A percentile compares a stretch with the other conserved stretches of the same genome.
Evolutionary conservation across 371 early-diverging fungal genomes (phyloP).

Genomic region (Mycotypha africana): DNA sequence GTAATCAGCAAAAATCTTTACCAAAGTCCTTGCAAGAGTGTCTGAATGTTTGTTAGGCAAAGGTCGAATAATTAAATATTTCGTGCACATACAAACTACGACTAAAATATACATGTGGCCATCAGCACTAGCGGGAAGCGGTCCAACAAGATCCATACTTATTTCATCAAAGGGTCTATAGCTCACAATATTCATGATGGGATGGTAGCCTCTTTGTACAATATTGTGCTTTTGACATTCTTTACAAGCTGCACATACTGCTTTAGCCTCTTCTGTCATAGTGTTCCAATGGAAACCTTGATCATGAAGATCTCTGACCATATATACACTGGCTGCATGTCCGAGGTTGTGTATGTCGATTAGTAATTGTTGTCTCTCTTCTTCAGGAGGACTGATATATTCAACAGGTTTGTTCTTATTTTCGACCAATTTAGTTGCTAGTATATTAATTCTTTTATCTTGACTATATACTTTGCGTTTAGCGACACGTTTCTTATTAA

Average conservation of each 20-base stretch:
- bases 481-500: no score
- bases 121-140: background rate
- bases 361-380: background rate
- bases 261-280: no score
- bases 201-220: no score
- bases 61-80: conserved; percentile 7
- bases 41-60: conserved; percentile 5
- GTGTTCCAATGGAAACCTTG: no score
- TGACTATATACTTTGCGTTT: no score
- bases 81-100: conserved; percentile 8
- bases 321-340: conserved; percentile 6
- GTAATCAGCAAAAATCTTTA: conserved; percentile 1
- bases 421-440: no score
- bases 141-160: conserved; percentile 11
- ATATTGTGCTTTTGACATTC: no score
- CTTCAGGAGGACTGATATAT: no score
- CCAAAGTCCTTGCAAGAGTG: background rate
- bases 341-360: background rate
- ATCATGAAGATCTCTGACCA: no score
- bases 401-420: no score
- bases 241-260: no score
- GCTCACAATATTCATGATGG: background rate
- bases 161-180: background rate
- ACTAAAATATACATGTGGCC: conserved; percentile 5
- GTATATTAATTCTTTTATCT: no score